Percentiles rank a stretch among this genome's conserved stretches.
These are phyloP conservation scores for Lactifluus volemus DNA, from an alignment of 768 basidiomycete species.

Conservation along the genomic window DNA sequence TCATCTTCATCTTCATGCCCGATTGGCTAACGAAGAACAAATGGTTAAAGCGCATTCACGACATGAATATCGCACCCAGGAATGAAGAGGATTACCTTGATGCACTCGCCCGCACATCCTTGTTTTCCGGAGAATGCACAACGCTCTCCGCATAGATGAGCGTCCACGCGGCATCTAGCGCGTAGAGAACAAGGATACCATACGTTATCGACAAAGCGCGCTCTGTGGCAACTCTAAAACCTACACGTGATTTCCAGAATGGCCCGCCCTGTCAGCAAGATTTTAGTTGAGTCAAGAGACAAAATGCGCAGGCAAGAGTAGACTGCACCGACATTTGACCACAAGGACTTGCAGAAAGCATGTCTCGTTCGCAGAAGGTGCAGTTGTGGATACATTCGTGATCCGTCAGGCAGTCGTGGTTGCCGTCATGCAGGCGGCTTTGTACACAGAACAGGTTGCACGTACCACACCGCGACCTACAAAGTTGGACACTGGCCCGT, in stretches of 20 bases:
- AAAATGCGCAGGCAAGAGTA: constrained; percentile 19
- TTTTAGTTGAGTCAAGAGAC: no score
- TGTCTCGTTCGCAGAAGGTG: constrained; percentile 32
- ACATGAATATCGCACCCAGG: no score
- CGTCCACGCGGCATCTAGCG: constrained; percentile 40
- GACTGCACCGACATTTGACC: constrained; percentile 36
- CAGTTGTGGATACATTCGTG: constrained; percentile 41
- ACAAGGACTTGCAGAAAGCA: constrained; percentile 27
- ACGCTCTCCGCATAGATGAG: constrained; percentile 45
- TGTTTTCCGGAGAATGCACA: constrained; percentile 38
- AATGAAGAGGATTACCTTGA: constrained; percentile 32
- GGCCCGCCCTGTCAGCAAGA: constrained; percentile 40
- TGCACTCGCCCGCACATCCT: constrained; percentile 46
- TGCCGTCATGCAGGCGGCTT: constrained; percentile 35
- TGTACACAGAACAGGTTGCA: constrained; percentile 46
- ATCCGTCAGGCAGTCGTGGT: constrained; percentile 42
- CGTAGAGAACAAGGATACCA: not conserved
- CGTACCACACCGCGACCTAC: constrained; percentile 36
- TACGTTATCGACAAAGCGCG: no score
- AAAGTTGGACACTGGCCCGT: constrained; percentile 38
- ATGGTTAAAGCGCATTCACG: not conserved
- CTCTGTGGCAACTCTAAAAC: constrained; percentile 7
- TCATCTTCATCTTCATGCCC: constrained; percentile 40
- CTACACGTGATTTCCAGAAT: constrained; percentile 47
- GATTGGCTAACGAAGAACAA: constrained; percentile 29